phyloP scores from a whole-genome alignment of 2,329 filamentous ascomycete genomes.

The Arthrobotrys iridis region DNA sequence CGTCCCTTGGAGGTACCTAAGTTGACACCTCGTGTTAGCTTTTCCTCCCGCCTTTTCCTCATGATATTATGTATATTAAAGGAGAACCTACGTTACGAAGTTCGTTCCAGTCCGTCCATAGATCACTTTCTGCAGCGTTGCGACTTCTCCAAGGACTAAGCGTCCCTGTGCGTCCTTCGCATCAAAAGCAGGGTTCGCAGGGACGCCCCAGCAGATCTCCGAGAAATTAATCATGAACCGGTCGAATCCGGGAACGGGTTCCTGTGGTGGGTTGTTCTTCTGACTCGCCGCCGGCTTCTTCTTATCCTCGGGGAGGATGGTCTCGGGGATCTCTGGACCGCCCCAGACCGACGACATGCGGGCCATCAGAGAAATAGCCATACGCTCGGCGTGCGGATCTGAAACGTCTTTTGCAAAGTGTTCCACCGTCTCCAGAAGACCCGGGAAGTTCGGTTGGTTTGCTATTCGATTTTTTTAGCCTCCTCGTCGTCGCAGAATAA shows the following conservation, averaged over 20 bases:
- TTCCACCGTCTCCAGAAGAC: constrained; percentile 84
- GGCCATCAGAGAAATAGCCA: constrained; percentile 83
- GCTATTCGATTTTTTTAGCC: constrained; percentile 63
- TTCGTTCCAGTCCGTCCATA: constrained; percentile 86
- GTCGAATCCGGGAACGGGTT: constrained; percentile 83
- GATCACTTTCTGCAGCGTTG: constrained; percentile 84
- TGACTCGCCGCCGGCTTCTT: constrained; percentile 64
- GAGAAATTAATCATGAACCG: constrained; percentile 90
- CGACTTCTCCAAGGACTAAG: constrained; percentile 87
- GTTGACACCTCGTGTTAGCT: neutral
- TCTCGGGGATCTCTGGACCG: constrained; percentile 74
- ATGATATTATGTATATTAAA: neutral
- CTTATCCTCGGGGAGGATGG: constrained; percentile 57
- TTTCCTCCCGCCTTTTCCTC: neutral
- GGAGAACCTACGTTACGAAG: constrained; percentile 68
- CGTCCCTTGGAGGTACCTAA: constrained; percentile 55
- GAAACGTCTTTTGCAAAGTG: constrained; percentile 81
- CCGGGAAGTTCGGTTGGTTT: constrained; percentile 91
- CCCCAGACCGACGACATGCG: constrained; percentile 91
- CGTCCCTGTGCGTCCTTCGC: constrained; percentile 87
- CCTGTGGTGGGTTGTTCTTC: constrained; percentile 64
- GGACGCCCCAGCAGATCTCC: constrained; percentile 86
- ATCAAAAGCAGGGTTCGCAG: constrained; percentile 80
- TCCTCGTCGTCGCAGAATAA: neutral
- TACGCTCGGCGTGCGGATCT: constrained; percentile 73